These are phyloP conservation scores for Mortierella sp. DNA, from an alignment of 371 early-diverging fungal species.

Conservation along the genomic window DNA sequence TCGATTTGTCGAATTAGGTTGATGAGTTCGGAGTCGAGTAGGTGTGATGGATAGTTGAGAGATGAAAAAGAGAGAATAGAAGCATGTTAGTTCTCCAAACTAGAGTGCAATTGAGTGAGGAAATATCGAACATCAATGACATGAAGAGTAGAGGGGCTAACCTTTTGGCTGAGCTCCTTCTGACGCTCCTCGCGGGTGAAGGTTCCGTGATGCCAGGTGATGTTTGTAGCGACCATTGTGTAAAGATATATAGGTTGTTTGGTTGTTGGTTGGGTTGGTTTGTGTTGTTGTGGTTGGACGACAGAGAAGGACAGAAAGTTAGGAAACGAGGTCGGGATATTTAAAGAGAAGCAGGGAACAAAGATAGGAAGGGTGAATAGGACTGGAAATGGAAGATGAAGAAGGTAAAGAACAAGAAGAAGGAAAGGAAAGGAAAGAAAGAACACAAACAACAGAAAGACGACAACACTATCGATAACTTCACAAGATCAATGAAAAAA, in stretches of 20 bases:
- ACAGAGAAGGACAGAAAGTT: neutral
- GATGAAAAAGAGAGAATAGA: neutral
- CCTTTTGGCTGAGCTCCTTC: constrained; percentile 80
- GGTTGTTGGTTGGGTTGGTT: neutral
- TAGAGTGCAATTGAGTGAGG: neutral
- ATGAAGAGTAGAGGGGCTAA: constrained; percentile 3
- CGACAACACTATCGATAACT: constrained; percentile 2
- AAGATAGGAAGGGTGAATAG: constrained; percentile 4
- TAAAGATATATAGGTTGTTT: constrained; percentile 17
- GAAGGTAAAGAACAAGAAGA: neutral
- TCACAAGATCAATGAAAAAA: constrained; percentile 5
- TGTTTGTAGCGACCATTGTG: constrained; percentile 79
- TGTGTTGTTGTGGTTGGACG: neutral
- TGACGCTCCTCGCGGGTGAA: constrained; percentile 84
- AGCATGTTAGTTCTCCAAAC: neutral
- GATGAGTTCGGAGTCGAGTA: neutral
- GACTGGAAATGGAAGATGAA: neutral
- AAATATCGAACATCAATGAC: neutral
- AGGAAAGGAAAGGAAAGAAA: neutral
- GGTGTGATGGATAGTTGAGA: neutral
- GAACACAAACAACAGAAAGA: neutral
- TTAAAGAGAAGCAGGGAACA: neutral
- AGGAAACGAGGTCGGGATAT: neutral
- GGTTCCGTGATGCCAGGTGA: constrained; percentile 91
- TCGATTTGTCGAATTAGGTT: neutral